Base-by-base conservation (phyloP, 768 basidiomycete genomes). In the Crassisporium funariophilum region DNA sequence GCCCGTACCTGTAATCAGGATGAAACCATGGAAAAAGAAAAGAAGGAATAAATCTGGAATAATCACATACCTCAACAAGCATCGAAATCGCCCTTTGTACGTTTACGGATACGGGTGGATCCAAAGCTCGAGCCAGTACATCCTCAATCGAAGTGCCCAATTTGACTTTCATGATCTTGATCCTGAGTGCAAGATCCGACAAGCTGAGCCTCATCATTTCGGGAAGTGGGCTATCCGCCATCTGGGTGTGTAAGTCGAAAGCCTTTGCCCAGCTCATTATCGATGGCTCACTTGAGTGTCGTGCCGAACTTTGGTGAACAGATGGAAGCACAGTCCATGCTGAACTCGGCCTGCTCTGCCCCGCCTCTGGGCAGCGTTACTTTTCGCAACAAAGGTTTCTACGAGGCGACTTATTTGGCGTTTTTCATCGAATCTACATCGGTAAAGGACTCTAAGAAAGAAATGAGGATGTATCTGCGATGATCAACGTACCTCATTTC, bases 361-460 rank as follows among this genome's bases (percentile, higher is more conserved):
- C 41, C 92, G 81, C 46, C 91, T 72, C 57, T 95, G 94, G 13
- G 88, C 78, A 31, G 94, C 94, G 62, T 97, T 97, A 61, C 91
- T 95, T 65, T 79, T 84, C 4, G 95, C 88, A 37, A 99, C 81
- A 59, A 87, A 98, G 1, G 91, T 91, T 65, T 98, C 94, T 5
- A 94, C 79, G 20, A 99, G 70, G 17, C 93, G 82, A 46, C 92
- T 95, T 50, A 97, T 83, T 60, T 98, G 95, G 11, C 97, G 82
- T 67, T 98, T 98, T 71, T 99, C 95, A 60, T 99, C 95, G 59
- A 94, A 98, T 55, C 89, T 91, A n/a, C n/a, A n/a, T n/a, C n/a
- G n/a, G n/a, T n/a, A 54, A 17, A 16, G 40, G 38, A 23, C 13
- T 23, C 54, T 42, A 44, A 39, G 13, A 25, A 13, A 2, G 35